phyloP scores from a whole-genome alignment of 805 yeast genomes.

The Osmozyma mogii region DNA sequence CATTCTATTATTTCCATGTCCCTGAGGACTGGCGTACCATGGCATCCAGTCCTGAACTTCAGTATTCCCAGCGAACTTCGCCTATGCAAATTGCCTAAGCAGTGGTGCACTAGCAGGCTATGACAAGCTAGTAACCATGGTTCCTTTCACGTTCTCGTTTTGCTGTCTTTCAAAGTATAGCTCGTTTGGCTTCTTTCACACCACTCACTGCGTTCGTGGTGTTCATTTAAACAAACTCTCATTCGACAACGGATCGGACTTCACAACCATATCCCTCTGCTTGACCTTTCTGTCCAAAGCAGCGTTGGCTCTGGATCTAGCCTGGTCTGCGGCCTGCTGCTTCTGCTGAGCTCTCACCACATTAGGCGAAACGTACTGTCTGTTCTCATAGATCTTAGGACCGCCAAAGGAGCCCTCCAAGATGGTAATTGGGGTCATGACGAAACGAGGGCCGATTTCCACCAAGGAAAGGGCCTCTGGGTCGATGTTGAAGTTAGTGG shows the following conservation, averaged over 20 bases:
- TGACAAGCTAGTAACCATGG: too few species aligned
- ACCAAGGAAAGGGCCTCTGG: conserved; percentile 65
- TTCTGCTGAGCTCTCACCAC: conserved; percentile 83
- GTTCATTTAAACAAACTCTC: conserved; percentile 58
- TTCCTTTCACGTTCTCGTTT: too few species aligned
- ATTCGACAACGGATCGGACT: conserved; percentile 77
- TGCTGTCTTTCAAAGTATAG: too few species aligned
- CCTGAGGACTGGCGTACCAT: too few species aligned
- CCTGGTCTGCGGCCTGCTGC: conserved; percentile 73
- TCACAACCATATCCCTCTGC: conserved; percentile 65
- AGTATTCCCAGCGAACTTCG: too few species aligned
- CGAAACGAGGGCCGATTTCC: conserved; percentile 96
- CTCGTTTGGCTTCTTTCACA: too few species aligned
- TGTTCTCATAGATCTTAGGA: conserved; percentile 94
- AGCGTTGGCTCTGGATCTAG: conserved; percentile 70
- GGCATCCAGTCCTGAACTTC: too few species aligned
- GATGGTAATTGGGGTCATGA: conserved; percentile 82
- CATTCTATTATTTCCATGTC: too few species aligned
- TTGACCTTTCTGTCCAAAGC: conserved; percentile 69
- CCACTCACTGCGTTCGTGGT: too few species aligned
- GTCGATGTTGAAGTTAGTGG: conserved; percentile 33
- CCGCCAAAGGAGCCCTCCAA: conserved; percentile 97
- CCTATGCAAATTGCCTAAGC: too few species aligned
- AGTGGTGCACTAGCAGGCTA: too few species aligned
- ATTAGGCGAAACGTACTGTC: conserved; percentile 94